Evolutionary conservation across 2,329 filamentous ascomycete species (phyloP).

Genomic region (Aspergillus unguis): DNA sequence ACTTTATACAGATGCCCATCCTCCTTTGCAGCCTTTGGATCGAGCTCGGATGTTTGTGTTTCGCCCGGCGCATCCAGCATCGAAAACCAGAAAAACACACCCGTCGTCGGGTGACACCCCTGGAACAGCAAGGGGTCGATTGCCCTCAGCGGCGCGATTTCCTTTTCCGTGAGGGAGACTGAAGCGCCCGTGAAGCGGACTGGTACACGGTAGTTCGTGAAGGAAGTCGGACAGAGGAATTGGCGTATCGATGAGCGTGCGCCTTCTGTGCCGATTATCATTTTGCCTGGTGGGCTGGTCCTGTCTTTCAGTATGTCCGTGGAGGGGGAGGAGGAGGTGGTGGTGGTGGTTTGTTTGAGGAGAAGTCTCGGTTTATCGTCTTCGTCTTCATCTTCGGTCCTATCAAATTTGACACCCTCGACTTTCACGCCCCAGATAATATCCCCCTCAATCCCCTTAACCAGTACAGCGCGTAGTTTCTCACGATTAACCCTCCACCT

Average conservation of each 20-base stretch:
- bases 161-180: constrained; percentile 46
- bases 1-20: constrained; percentile 39
- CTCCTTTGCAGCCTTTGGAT: constrained; percentile 7
- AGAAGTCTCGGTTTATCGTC: no score
- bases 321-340: no score
- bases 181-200: constrained; percentile 26
- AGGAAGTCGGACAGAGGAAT: constrained; percentile 22
- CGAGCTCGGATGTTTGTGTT: constrained; percentile 25
- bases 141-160: constrained; percentile 57
- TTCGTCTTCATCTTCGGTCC: no score
- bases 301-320: no score
- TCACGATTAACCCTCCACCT: constrained; percentile 29
- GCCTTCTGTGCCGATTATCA: constrained; percentile 23
- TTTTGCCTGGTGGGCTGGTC: constrained; percentile 1
- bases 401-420: background rate
- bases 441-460: constrained; percentile 21
- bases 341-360: no score
- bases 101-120: constrained; percentile 24
- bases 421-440: constrained; percentile 21
- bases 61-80: constrained; percentile 45
- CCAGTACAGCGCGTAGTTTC: constrained; percentile 20
- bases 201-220: constrained; percentile 17
- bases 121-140: constrained; percentile 44
- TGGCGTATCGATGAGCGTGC: constrained; percentile 23
- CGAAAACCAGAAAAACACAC: constrained; percentile 28